Evolutionary conservation across 441 rosid species (phyloP).

Genomic region (Biscutella laevigata): DNA sequence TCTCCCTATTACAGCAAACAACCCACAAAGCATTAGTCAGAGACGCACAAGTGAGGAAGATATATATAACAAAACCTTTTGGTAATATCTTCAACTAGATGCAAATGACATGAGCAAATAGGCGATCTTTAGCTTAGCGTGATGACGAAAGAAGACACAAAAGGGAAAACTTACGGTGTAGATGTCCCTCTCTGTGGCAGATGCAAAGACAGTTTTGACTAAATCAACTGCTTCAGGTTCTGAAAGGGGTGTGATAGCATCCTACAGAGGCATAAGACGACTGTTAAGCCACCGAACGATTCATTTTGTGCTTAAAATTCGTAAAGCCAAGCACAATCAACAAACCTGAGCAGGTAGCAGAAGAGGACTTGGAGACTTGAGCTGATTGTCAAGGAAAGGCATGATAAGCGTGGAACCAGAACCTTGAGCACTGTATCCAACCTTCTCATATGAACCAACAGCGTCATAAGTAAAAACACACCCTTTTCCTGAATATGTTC

Average conservation of each 20-base stretch:
- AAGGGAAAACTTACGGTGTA: conserved; percentile 58
- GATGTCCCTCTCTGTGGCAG: conserved; percentile 96
- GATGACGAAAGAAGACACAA: neutral
- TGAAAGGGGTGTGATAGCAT: conserved; percentile 80
- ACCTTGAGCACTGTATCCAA: conserved; percentile 92
- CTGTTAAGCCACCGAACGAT: neutral
- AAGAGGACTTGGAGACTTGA: conserved; percentile 95
- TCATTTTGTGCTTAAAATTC: neutral
- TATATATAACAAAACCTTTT: neutral
- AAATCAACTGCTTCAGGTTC: conserved; percentile 84
- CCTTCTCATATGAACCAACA: conserved; percentile 93
- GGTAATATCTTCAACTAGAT: neutral
- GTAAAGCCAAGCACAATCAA: neutral
- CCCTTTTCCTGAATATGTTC: conserved; percentile 58
- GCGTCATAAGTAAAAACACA: conserved; percentile 95
- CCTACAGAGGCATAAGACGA: conserved; percentile 36
- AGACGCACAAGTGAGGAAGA: neutral
- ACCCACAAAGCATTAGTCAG: neutral
- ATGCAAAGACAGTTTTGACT: conserved; percentile 82
- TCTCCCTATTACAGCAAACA: conserved; percentile 55
- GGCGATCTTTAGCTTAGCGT: neutral
- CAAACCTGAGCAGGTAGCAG: conserved; percentile 72
- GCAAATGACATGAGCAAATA: neutral
- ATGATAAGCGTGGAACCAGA: conserved; percentile 82
- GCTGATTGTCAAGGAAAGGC: conserved; percentile 93